These are phyloP conservation scores for Pseudopediastrum boryanum DNA, from an alignment of 139 green algal genomes.

Conservation along the genomic window DNA sequence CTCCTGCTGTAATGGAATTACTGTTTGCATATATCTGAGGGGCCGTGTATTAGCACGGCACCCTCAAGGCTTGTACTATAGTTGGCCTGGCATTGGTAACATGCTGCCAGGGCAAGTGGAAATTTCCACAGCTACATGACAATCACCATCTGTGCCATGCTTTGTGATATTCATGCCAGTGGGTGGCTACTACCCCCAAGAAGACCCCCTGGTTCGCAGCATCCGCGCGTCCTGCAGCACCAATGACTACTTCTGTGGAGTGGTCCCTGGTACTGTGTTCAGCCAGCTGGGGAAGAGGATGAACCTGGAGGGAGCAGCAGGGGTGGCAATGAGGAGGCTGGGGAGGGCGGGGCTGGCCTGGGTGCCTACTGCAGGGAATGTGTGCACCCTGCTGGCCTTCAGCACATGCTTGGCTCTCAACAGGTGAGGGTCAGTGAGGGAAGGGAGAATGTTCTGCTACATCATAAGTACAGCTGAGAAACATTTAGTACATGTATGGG, in stretches of 20 bases:
- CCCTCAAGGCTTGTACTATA: no score
- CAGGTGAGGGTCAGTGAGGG: conserved; percentile 38
- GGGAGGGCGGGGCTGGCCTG: conserved; percentile 65
- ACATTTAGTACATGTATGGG: no score
- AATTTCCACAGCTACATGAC: no score
- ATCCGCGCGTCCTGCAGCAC: not conserved
- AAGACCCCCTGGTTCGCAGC: not conserved
- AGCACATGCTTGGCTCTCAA: conserved; percentile 75
- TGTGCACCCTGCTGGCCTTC: conserved; percentile 75
- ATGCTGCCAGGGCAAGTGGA: no score
- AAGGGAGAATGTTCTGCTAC: no score
- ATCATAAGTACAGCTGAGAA: no score
- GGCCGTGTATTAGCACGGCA: no score
- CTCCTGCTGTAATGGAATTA: no score
- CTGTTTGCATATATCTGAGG: no score
- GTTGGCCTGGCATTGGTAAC: no score
- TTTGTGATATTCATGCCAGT: not conserved
- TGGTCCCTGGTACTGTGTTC: conserved; percentile 38
- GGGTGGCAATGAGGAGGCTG: conserved; percentile 59
- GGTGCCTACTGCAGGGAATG: conserved; percentile 85
- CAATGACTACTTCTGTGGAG: conserved; percentile 53
- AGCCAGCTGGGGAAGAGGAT: conserved; percentile 20
- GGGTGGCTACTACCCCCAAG: not conserved
- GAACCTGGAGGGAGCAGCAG: conserved; percentile 51
- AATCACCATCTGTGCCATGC: no score